A percentile compares a stretch with the other conserved stretches of the same genome.
Evolutionary conservation across 2,329 filamentous ascomycete species (phyloP).

Genomic region (Ophiosphaerella korrae): DNA sequence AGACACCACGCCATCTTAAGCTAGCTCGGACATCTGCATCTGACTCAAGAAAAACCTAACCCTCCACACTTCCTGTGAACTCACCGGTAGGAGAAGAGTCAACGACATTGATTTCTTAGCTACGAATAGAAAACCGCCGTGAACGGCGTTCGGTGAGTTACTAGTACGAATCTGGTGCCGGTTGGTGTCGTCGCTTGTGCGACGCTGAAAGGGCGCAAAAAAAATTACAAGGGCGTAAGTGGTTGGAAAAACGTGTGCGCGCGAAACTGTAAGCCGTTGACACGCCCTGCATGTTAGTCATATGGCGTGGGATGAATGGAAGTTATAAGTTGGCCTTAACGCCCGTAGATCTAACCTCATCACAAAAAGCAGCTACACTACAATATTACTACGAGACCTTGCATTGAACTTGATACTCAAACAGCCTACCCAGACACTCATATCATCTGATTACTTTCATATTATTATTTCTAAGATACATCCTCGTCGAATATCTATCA

Average conservation of each 20-base stretch:
- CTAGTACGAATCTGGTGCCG: background rate
- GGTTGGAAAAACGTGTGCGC: background rate
- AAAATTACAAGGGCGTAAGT: background rate
- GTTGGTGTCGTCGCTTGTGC: background rate
- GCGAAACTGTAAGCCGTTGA: background rate
- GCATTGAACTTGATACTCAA: too few relatives aligned
- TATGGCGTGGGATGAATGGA: background rate
- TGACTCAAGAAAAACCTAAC: background rate
- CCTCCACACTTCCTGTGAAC: too few relatives aligned
- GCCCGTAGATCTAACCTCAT: background rate
- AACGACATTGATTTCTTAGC: background rate
- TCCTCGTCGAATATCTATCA: background rate
- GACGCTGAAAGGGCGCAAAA: background rate
- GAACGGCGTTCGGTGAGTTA: slow-evolving; percentile 1
- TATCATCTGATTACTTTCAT: background rate
- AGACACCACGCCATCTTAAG: background rate
- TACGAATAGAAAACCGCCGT: background rate
- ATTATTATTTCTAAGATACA: too few relatives aligned
- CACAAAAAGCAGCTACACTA: background rate
- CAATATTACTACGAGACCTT: too few relatives aligned
- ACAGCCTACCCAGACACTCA: background rate
- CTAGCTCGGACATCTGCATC: background rate
- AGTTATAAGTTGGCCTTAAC: slow-evolving; percentile 4
- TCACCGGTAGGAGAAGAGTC: background rate
- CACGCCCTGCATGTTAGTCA: background rate